Base-by-base conservation (phyloP, 306 rosid genomes). In the Lablab purpureus region DNA sequence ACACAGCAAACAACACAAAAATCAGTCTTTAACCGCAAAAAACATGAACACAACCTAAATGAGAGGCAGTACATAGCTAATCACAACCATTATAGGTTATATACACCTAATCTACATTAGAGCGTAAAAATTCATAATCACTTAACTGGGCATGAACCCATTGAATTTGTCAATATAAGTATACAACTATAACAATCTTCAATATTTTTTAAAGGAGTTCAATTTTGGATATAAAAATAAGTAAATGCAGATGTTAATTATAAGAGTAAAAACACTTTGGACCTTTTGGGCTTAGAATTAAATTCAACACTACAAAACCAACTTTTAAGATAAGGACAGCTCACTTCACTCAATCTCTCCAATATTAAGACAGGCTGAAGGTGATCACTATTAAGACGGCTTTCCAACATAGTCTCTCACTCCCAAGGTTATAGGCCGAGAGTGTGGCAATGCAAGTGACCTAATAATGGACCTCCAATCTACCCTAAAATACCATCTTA, bases 1-100 rank as follows among this genome's bases (percentile, higher is more conserved):
- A 79, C 65, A 83, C 41, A 75, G 59, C 75, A 50, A 60, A 80
- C 41, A 54, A 13, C 49, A 40, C 18, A 67, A 34, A 36, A 64
- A 69, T 40, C 41, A 47, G 37, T 17, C 51, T 80, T 43, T 28
- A 64, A 71, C 46, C 55, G 45, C 78, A 66, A 34, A 10, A 70
- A 63, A 50, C 67, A 34, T 34, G 32, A 25, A 43, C 58, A 23
- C 13, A 64, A 41, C 41, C 36, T 7, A 81, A 51, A 52, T 52
- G 47, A 62, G 30, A 78, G 66, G 21, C 25, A 28, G 49, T 32
- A 27, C 14, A 22, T 59, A 45, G 69, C 67, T 58, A 55, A 58
- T 32, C 36, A 67, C 11, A 47, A 60, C 27, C 67, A 43, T 66
- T 28, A 49, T 34, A 40, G 11, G 30, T 51, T 49, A 65, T 19